Base-by-base conservation (phyloP, 2,329 filamentous ascomycete genomes). In the Calonectria montana region DNA sequence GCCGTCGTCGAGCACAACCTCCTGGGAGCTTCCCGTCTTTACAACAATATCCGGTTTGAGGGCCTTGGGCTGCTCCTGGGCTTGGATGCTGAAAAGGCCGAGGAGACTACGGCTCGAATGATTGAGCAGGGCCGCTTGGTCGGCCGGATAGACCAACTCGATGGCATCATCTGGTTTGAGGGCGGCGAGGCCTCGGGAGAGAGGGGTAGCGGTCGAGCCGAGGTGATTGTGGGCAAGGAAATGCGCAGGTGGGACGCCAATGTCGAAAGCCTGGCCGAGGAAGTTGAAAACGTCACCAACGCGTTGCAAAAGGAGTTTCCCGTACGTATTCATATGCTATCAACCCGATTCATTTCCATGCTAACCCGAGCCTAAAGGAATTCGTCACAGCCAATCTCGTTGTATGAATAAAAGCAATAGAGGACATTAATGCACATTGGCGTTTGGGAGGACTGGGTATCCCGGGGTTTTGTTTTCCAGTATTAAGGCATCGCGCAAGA, bases 1-100 rank as follows among this genome's bases (percentile, higher is more conserved):
- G 97, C 97, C 8, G 94, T 99, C 12, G 92, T 98, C 21, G 97
- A 99, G 85, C 97, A 99, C 86, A 99, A 99, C 82, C 88, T 99
- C 18, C 91, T 98, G 25, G 95, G 93, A 23, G 94, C 93, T 2
- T 98, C 95, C 55, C 90, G 91, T 59, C 85, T 97, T 18, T 97
- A 95, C 83, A 90, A 87, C 78, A 96, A 96, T 81, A 96, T 96
- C 73, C 88, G 88, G 4, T 92, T 95, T 76, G 92, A 94, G 69
- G 92, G 92, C 29, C 88, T 99, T 1, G 97, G 93, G 0, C 86
- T 88, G 45, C 88, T 98, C 43, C 87, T 99, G 16, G 95, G 94
- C 0, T 88, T 98, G 5, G 91, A 94, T 70, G 91, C 91, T 0
- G 94, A 94, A 64, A 93, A 92, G 82, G 96, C 96, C 4, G 97